Evolutionary conservation across 1,284 basidiomycete genomes (phyloP).

Genomic region (Trichosporon coremiiforme): DNA sequence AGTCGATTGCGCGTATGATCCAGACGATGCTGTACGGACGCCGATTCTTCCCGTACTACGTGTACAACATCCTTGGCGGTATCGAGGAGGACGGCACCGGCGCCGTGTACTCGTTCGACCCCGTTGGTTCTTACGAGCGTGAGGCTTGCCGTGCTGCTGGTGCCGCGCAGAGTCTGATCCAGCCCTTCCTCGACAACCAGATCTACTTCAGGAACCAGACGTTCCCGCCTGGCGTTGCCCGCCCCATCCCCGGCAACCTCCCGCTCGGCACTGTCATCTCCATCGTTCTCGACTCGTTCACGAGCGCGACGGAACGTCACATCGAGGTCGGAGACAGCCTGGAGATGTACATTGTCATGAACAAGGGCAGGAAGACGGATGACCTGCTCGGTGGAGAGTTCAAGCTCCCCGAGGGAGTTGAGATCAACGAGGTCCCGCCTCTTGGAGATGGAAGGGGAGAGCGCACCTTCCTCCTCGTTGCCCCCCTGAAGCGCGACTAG

Average conservation of each 20-base stretch:
- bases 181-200: conserved; percentile 97
- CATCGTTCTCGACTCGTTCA: conserved; percentile 79
- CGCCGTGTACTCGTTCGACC: conserved; percentile 95
- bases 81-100: conserved; percentile 92
- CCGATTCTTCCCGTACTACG: conserved; percentile 95
- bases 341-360: conserved; percentile 83
- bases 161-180: conserved; percentile 83
- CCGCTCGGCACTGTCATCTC: conserved; percentile 75
- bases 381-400: conserved; percentile 65
- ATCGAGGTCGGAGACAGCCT: conserved; percentile 96
- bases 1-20: conserved; percentile 87
- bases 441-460: conserved; percentile 48
- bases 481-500: conserved; percentile 56
- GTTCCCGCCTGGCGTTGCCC: conserved; percentile 50
- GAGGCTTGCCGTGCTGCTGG: conserved; percentile 92
- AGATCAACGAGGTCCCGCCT: conserved; percentile 50
- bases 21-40: conserved; percentile 93
- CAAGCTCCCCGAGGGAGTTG: conserved; percentile 62
- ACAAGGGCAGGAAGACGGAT: conserved; percentile 66
- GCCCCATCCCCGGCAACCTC: conserved; percentile 75
- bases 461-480: conserved; percentile 52
- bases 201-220: conserved; percentile 94
- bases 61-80: conserved; percentile 90
- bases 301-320: conserved; percentile 90
- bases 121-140: conserved; percentile 92